A percentile compares a stretch with the other conserved stretches of the same genome.
These are phyloP conservation scores for Cladosporium sp. DNA, from an alignment of 2,329 filamentous ascomycete species.

Conservation along the genomic window DNA sequence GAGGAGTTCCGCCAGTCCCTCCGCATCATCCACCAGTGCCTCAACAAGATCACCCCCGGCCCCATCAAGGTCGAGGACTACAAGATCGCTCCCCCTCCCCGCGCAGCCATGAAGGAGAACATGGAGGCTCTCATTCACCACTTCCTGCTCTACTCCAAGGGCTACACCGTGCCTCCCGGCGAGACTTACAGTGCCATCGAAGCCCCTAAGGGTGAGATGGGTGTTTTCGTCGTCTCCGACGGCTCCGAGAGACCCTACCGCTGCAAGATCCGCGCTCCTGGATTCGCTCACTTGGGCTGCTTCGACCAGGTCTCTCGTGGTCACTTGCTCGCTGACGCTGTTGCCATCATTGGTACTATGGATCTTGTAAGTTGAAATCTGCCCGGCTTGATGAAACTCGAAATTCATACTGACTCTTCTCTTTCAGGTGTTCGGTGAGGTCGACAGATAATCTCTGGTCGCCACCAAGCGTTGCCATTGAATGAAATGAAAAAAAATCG, in stretches of 20 bases:
- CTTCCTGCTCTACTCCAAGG: slow-evolving; percentile 98
- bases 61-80: slow-evolving; percentile 97
- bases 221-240: slow-evolving; percentile 92
- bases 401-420: slow-evolving; percentile 18
- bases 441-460: slow-evolving; percentile 21
- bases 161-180: slow-evolving; percentile 92
- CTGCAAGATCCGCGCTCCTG: slow-evolving; percentile 94
- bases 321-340: slow-evolving; percentile 91
- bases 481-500: not conserved
- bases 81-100: slow-evolving; percentile 95
- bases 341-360: slow-evolving; percentile 76
- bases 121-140: slow-evolving; percentile 99
- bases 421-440: slow-evolving; percentile 57
- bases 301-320: slow-evolving; percentile 93
- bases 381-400: no score
- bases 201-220: slow-evolving; percentile 99
- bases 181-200: slow-evolving; percentile 98
- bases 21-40: slow-evolving; percentile 96
- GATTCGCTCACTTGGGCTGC: slow-evolving; percentile 89
- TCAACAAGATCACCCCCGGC: slow-evolving; percentile 97
- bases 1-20: slow-evolving; percentile 98
- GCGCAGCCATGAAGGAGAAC: slow-evolving; percentile 99
- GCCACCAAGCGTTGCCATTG: not conserved
- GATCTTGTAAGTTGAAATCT: slow-evolving; percentile 54
- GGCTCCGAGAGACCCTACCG: slow-evolving; percentile 95